These are phyloP conservation scores for Massospora cicadina DNA, from an alignment of 371 early-diverging fungal species.

Conservation along the genomic window DNA sequence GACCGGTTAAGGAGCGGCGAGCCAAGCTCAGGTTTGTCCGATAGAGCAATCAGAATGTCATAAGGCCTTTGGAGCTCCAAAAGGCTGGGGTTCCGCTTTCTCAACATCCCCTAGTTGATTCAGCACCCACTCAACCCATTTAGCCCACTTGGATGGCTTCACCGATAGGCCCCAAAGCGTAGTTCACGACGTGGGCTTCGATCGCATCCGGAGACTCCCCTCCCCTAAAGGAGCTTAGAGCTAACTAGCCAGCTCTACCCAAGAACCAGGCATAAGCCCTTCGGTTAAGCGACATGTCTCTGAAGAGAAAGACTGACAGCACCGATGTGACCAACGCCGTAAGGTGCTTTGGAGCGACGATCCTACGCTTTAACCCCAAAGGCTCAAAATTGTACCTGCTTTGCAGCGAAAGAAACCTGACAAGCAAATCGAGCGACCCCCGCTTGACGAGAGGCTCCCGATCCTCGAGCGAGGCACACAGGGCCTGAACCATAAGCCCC, in stretches of 20 bases:
- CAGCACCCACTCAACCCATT: not conserved
- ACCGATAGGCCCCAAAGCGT: constrained; percentile 21
- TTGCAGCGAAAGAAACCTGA: constrained; percentile 53
- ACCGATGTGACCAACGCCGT: constrained; percentile 46
- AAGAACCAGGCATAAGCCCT: constrained; percentile 80
- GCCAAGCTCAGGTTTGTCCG: constrained; percentile 76
- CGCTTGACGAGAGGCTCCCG: constrained; percentile 62
- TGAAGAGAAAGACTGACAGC: constrained; percentile 58
- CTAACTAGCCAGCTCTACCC: constrained; percentile 18
- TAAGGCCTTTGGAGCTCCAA: constrained; percentile 46
- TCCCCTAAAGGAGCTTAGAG: constrained; percentile 5
- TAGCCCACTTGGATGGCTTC: constrained; percentile 18
- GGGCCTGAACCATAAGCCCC: constrained; percentile 52
- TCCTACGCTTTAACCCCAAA: constrained; percentile 17
- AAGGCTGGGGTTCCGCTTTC: constrained; percentile 13
- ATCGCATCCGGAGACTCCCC: constrained; percentile 16
- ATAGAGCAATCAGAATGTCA: constrained; percentile 59
- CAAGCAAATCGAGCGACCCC: constrained; percentile 63
- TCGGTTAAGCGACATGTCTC: constrained; percentile 88
- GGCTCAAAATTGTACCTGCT: constrained; percentile 22
- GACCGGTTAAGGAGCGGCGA: constrained; percentile 48
- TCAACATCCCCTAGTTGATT: constrained; percentile 2
- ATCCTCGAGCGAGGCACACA: constrained; percentile 54
- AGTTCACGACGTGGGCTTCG: constrained; percentile 23
- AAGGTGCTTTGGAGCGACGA: constrained; percentile 42